A percentile compares a stretch with the other conserved stretches of the same genome.
phyloP scores from a whole-genome alignment of 352 stramenopile genomes.

The Plasmopara muralis region DNA sequence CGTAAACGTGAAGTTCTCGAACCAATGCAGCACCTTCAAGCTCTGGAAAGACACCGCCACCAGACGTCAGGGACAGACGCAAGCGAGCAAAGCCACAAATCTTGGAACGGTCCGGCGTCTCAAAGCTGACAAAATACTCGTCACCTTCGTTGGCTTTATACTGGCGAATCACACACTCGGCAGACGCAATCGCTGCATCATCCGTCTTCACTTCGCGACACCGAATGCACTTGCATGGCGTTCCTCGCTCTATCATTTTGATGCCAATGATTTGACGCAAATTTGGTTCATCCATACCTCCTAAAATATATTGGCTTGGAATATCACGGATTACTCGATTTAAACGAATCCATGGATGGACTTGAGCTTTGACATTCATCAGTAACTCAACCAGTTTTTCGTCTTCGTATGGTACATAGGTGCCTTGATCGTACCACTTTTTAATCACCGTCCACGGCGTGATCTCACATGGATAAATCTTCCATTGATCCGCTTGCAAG shows the following conservation, averaged over 20 bases:
- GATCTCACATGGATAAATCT: slow-evolving; percentile 93
- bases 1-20: slow-evolving; percentile 88
- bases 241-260: slow-evolving; percentile 68
- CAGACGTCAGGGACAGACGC: slow-evolving; percentile 61
- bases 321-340: slow-evolving; percentile 93
- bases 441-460: slow-evolving; percentile 89
- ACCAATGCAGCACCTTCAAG: slow-evolving; percentile 77
- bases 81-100: slow-evolving; percentile 89
- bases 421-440: slow-evolving; percentile 85
- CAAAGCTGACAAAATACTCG: slow-evolving; percentile 91
- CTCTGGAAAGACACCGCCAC: slow-evolving; percentile 67
- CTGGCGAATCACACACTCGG: slow-evolving; percentile 62
- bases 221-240: slow-evolving; percentile 84
- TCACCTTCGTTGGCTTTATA: slow-evolving; percentile 84
- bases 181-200: slow-evolving; percentile 62
- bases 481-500: slow-evolving; percentile 93
- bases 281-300: slow-evolving; percentile 89
- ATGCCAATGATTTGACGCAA: slow-evolving; percentile 85
- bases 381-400: slow-evolving; percentile 84
- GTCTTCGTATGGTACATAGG: slow-evolving; percentile 87
- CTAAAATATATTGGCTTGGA: slow-evolving; percentile 90
- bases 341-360: slow-evolving; percentile 92
- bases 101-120: slow-evolving; percentile 82
- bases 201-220: slow-evolving; percentile 89
- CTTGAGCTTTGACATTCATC: slow-evolving; percentile 84